Conservation (phyloP, 2,329 filamentous ascomycete genomes). For the Calonectria hawksworthii region DNA sequence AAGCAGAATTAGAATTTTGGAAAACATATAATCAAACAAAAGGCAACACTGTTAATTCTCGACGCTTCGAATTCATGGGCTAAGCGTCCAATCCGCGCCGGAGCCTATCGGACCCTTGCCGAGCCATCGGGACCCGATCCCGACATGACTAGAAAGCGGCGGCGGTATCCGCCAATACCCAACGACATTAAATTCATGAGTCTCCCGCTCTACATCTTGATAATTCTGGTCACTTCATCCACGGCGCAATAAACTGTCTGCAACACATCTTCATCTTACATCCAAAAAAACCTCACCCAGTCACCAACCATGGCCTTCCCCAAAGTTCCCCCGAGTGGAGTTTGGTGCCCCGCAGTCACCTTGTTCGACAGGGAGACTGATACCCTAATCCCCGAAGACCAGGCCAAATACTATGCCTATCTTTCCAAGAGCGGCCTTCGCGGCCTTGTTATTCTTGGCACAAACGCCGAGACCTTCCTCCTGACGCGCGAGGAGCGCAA, state of each 20-base stretch:
- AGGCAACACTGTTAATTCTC: not conserved
- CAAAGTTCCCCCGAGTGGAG: slow-evolving; percentile 48
- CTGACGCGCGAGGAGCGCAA: slow-evolving; percentile 70
- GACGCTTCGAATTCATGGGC: not conserved
- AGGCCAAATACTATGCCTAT: slow-evolving; percentile 65
- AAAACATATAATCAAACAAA: not conserved
- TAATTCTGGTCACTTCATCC: not conserved
- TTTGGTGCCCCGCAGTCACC: slow-evolving; percentile 69
- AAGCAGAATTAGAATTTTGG: not conserved
- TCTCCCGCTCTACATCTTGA: not conserved
- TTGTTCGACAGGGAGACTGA: slow-evolving; percentile 66
- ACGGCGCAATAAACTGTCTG: not conserved
- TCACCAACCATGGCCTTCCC: slow-evolving; percentile 30
- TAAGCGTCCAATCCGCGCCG: not conserved
- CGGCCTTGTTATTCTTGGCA: slow-evolving; percentile 68
- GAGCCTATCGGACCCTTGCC: not conserved
- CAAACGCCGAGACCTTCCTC: slow-evolving; percentile 70
- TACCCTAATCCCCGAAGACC: slow-evolving; percentile 60
- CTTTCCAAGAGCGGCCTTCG: slow-evolving; percentile 63
- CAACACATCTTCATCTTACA: not conserved
- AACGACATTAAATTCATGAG: slow-evolving; percentile 13
- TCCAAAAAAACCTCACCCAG: not conserved
- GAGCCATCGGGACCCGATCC: slow-evolving; percentile 10
- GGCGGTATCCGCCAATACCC: slow-evolving; percentile 11
- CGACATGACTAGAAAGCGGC: slow-evolving; percentile 15